Evolutionary conservation across 495 filamentous ascomycete species (phyloP).

Genomic region (Neurospora sp.): DNA sequence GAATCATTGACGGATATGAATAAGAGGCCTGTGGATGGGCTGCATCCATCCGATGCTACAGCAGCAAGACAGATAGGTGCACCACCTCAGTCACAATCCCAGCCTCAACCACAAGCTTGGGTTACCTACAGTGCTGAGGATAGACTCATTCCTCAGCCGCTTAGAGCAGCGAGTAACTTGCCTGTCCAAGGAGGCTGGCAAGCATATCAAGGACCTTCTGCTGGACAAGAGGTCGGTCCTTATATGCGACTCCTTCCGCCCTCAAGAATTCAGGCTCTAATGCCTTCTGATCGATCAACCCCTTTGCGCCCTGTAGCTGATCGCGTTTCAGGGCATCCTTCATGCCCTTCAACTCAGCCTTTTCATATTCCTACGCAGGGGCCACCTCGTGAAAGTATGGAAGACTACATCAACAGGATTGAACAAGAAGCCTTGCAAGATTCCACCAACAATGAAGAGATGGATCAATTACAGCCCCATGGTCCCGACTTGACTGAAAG

Average conservation of each 20-base stretch:
- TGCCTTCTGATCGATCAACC: not conserved
- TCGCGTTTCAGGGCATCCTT: not conserved
- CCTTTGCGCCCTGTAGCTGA: not conserved
- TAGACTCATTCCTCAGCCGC: not conserved
- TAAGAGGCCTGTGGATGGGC: not conserved
- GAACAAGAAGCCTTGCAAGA: constrained; percentile 18
- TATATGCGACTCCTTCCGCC: not conserved
- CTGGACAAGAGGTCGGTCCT: not conserved
- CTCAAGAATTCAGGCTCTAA: not conserved
- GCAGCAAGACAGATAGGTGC: not conserved
- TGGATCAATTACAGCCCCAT: not conserved
- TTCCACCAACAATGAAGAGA: not conserved
- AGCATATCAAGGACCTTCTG: not conserved
- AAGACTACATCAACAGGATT: constrained; percentile 30
- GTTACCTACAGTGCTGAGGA: not conserved
- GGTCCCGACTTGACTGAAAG: not conserved
- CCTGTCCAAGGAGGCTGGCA: not conserved
- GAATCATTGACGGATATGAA: not conserved
- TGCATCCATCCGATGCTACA: not conserved
- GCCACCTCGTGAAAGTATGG: constrained; percentile 19
- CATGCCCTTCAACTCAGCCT: not conserved
- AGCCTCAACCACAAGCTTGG: not conserved
- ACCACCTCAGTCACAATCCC: not conserved
- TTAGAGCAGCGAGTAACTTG: not conserved
- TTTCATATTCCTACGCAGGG: not conserved